Conservation (phyloP, 148 eudicot species). For the Fagopyrum homotropicum region DNA sequence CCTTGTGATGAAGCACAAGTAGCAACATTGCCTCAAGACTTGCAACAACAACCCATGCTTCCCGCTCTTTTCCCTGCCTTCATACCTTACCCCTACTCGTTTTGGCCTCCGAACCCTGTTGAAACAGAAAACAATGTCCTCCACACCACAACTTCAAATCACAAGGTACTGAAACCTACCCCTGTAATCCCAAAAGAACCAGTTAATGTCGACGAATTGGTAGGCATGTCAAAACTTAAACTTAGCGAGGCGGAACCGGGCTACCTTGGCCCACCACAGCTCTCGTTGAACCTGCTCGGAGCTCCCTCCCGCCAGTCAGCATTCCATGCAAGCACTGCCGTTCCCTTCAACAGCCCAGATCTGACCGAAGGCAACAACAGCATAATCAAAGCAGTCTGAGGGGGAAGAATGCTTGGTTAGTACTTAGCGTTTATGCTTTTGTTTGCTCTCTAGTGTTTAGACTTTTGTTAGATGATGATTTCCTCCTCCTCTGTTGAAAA, state of each 20-base stretch:
- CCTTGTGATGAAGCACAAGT: conserved; percentile 10
- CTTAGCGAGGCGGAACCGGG: conserved; percentile 37
- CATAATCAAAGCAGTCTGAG: conserved; percentile 30
- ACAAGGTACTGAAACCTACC: conserved; percentile 55
- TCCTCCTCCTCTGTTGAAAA: background rate
- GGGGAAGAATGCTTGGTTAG: conserved; percentile 1
- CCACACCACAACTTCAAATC: conserved; percentile 17
- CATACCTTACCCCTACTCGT: conserved; percentile 38
- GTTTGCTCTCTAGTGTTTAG: background rate
- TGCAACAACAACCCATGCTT: conserved; percentile 17
- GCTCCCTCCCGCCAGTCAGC: conserved; percentile 65
- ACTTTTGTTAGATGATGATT: background rate
- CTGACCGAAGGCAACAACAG: conserved; percentile 31
- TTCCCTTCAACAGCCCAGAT: conserved; percentile 22
- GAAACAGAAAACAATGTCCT: conserved; percentile 25
- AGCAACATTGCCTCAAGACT: conserved; percentile 17
- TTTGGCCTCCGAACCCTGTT: conserved; percentile 47
- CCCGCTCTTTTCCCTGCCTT: conserved; percentile 49
- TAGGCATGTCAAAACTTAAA: conserved; percentile 66
- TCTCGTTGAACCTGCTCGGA: conserved; percentile 51
- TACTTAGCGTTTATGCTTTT: conserved; percentile 2
- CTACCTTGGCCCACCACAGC: conserved; percentile 27
- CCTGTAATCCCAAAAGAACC: conserved; percentile 55
- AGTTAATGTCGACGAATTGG: conserved; percentile 57
- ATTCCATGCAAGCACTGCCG: conserved; percentile 55